Percentiles rank a stretch among this genome's conserved stretches.
phyloP scores from a whole-genome alignment of 257 asterid genomes.

The Capsicum pubescens region DNA sequence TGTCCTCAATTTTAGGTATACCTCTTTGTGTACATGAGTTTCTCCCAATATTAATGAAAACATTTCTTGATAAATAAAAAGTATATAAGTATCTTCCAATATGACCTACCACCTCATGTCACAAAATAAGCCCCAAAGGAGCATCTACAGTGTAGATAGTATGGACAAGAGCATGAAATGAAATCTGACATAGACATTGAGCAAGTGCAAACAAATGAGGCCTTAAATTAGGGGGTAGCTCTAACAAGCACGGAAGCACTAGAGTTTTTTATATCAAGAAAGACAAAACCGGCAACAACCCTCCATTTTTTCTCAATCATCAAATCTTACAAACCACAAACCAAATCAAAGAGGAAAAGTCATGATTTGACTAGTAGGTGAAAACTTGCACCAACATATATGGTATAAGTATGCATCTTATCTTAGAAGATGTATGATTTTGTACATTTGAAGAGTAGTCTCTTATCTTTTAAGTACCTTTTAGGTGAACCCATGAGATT shows the following conservation, averaged over 20 bases:
- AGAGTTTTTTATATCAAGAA: conserved; percentile 1
- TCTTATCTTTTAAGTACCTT: no score
- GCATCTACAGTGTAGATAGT: background rate
- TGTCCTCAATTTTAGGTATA: no score
- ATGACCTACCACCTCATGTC: background rate
- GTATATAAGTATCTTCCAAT: background rate
- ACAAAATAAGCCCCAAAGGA: background rate
- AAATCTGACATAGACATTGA: no score
- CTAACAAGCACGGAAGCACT: background rate
- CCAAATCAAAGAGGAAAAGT: background rate
- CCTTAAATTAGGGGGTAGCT: conserved; percentile 4
- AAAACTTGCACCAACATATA: no score
- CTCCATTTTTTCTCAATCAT: background rate
- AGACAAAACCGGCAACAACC: background rate
- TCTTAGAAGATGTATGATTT: no score
- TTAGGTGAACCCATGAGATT: no score
- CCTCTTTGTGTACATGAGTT: no score
- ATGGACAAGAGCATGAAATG: background rate
- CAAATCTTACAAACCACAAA: background rate
- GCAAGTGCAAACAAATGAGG: background rate
- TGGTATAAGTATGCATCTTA: no score
- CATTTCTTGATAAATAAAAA: no score
- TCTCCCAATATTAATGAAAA: no score
- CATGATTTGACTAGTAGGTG: background rate
- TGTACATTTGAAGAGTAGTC: no score